Percentiles rank a stretch among this genome's conserved stretches.
These are phyloP conservation scores for Naganishia vaughanmartiniae DNA, from an alignment of 768 basidiomycete species.

Conservation along the genomic window DNA sequence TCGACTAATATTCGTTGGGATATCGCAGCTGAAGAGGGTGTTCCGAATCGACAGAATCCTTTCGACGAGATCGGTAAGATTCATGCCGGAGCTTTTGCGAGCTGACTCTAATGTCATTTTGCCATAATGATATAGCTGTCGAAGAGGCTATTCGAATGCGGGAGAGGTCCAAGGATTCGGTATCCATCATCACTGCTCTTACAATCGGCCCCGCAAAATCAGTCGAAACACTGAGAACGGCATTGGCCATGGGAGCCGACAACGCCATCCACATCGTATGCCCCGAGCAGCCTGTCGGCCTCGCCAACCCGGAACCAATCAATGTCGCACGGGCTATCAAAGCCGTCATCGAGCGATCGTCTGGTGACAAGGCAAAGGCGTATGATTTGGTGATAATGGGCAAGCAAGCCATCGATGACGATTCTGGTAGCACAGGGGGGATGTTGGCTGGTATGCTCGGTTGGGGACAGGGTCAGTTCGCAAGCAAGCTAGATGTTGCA, in stretches of 20 bases:
- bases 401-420: slow-evolving; percentile 98
- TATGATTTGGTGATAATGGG: slow-evolving; percentile 91
- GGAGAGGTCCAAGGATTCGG: slow-evolving; percentile 69
- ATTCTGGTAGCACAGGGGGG: slow-evolving; percentile 90
- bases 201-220: slow-evolving; percentile 93
- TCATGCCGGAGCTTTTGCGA: not conserved
- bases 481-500: slow-evolving; percentile 75
- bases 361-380: slow-evolving; percentile 53
- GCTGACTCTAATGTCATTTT: not conserved
- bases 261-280: slow-evolving; percentile 83
- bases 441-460: slow-evolving; percentile 91
- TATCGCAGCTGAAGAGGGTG: not conserved
- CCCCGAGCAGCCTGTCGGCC: slow-evolving; percentile 63
- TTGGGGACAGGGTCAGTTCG: slow-evolving; percentile 94
- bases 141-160: slow-evolving; percentile 97
- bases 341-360: slow-evolving; percentile 66
- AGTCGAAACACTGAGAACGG: slow-evolving; percentile 85
- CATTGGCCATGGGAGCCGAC: slow-evolving; percentile 97
- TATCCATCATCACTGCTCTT: slow-evolving; percentile 84
- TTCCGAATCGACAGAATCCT: slow-evolving; percentile 66
- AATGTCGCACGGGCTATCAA: slow-evolving; percentile 81
- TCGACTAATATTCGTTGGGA: too few relatives aligned
- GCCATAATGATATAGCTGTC: slow-evolving; percentile 62
- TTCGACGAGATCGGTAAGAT: slow-evolving; percentile 95
- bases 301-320: slow-evolving; percentile 71